phyloP scores from a whole-genome alignment of 768 basidiomycete genomes.

The Tricholoma furcatifolium region DNA sequence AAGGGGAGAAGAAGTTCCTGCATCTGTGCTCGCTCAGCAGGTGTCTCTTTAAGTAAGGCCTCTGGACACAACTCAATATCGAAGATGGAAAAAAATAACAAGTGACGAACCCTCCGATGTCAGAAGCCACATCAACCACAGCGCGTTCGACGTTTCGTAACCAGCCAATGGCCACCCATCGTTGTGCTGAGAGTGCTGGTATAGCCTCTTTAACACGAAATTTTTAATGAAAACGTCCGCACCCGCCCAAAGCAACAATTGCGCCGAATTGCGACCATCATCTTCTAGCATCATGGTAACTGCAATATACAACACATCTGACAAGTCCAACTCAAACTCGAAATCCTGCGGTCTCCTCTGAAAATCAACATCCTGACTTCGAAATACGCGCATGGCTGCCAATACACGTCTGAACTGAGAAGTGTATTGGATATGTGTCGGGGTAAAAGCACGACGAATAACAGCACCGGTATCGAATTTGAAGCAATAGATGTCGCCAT shows the following conservation, averaged over 20 bases:
- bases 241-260: constrained; percentile 42
- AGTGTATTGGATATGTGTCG: constrained; percentile 27
- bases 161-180: constrained; percentile 57
- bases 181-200: constrained; percentile 26
- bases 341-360: background rate
- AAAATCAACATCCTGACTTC: constrained; percentile 11
- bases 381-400: constrained; percentile 38
- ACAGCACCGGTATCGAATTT: constrained; percentile 59
- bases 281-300: constrained; percentile 41
- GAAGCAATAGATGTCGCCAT: constrained; percentile 49
- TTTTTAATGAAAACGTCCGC: constrained; percentile 38
- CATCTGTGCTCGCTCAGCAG: constrained; percentile 26
- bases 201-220: constrained; percentile 39
- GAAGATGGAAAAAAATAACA: background rate
- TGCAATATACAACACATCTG: constrained; percentile 1
- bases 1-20: constrained; percentile 38
- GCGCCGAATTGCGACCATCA: constrained; percentile 51
- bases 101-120: constrained; percentile 36
- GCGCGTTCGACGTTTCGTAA: constrained; percentile 40
- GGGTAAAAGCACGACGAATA: constrained; percentile 46
- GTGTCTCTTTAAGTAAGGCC: constrained; percentile 26
- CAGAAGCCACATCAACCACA: constrained; percentile 57
- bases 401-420: constrained; percentile 36
- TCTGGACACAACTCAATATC: constrained; percentile 16
- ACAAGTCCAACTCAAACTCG: background rate